A percentile compares a stretch with the other conserved stretches of the same genome.
Conservation (phyloP, 2,329 filamentous ascomycete genomes). For the Colletotrichum ledebouriae region DNA sequence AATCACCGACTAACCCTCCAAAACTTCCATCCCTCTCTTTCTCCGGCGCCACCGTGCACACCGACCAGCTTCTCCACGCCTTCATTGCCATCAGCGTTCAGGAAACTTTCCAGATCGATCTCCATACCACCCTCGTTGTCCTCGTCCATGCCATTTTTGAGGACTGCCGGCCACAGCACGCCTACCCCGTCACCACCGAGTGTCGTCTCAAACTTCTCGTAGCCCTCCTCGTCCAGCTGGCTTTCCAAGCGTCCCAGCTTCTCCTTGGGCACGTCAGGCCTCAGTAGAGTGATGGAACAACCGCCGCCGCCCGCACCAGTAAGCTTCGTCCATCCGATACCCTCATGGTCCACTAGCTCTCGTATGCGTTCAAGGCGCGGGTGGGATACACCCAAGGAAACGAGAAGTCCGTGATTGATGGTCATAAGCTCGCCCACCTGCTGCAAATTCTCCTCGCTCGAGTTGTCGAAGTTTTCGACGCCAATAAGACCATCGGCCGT, state of each 20-base stretch:
- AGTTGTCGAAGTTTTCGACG: conserved; percentile 76
- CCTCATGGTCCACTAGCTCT: conserved; percentile 89
- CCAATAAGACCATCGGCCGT: conserved; percentile 68
- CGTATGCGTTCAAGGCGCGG: conserved; percentile 92
- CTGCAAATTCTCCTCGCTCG: conserved; percentile 73
- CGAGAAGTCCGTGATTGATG: conserved; percentile 92
- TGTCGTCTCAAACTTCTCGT: conserved; percentile 87
- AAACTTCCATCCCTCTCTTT: conserved; percentile 87
- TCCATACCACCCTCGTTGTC: conserved; percentile 87
- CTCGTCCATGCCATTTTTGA: conserved; percentile 86
- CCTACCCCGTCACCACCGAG: conserved; percentile 94
- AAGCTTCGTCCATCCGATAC: conserved; percentile 96
- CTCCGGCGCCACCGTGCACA: conserved; percentile 76
- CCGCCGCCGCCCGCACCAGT: conserved; percentile 96
- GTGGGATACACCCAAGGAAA: conserved; percentile 94
- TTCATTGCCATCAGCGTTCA: conserved; percentile 85
- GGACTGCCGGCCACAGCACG: conserved; percentile 91
- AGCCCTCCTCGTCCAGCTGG: conserved; percentile 78
- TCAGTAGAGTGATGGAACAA: conserved; percentile 92
- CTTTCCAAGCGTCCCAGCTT: conserved; percentile 74
- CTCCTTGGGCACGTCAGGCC: conserved; percentile 70
- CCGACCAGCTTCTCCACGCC: conserved; percentile 89
- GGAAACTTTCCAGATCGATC: conserved; percentile 87
- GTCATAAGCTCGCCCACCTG: conserved; percentile 89
- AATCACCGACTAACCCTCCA: conserved; percentile 71